Base-by-base conservation (phyloP, 805 yeast species). In the Peterozyma xylosa region DNA sequence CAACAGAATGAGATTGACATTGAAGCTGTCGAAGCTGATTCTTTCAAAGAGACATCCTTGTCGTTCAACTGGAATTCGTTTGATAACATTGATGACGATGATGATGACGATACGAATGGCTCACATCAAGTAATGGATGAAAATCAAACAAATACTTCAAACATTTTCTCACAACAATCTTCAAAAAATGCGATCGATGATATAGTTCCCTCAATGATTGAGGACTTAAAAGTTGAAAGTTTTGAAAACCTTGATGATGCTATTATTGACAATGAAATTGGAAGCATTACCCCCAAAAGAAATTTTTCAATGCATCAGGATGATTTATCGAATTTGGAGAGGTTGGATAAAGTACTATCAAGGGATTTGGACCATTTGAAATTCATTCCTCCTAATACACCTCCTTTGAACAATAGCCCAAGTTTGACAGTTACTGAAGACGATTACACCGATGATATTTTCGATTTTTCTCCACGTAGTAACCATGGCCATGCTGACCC, bases 51-150 rank as follows among this genome's bases (percentile, higher is more conserved):
- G 2, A 66, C 67, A 2, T 59, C 64, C 2, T 60, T 61, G 14
- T 59, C 66, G 1, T 56, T 63, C 55, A 55, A 64, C 40, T 64
- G 69, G 69, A 51, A 54, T 35, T 60, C 65, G 6, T 49, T 56
- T 33, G 60, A 62, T 40, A 44, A 41, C 21, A 39, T 29, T 13
- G 21, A 16, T 13, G 33, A 11, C 30, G n/a, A 33, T 29, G 49
- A 35, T 11, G 45, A 49, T 33, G 39, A 42, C 33, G 48, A 35
- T 29, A 45, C 44, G 7, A 38, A 44, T 21, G 49, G 49, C 37
- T 3, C 18, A 11, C 41, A 3, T 5, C 11, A 15, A 7, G 15
- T 29, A 27, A 11, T 5, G 17, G 15, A 7, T 9, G n/a, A n/a
- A 39, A n/a, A 30, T 27, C 6, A n/a, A 5, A 21, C 27, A 21